phyloP scores from a whole-genome alignment of 768 basidiomycete species.

The Tylopilus rubrobrunneus region DNA sequence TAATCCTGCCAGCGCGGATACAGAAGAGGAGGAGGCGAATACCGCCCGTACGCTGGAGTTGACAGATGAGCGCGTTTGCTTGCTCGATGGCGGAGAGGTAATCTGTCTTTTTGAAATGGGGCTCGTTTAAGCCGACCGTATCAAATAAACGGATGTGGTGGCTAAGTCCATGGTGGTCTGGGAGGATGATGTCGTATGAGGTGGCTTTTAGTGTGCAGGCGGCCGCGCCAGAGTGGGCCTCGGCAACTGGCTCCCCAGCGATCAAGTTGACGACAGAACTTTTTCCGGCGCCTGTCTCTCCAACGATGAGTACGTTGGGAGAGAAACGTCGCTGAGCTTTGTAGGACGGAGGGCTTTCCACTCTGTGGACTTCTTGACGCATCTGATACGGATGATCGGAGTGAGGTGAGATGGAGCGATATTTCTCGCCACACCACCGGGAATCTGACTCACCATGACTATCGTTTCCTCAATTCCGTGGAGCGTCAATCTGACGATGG shows the following conservation, averaged over 20 bases:
- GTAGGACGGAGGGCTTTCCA: constrained; percentile 20
- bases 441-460: constrained; percentile 9
- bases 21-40: constrained; percentile 33
- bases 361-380: constrained; percentile 3
- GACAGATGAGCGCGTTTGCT: constrained; percentile 34
- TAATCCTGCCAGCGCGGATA: constrained; percentile 32
- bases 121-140: constrained; percentile 32
- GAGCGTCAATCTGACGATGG: background rate
- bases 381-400: constrained; percentile 6
- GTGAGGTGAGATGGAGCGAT: background rate
- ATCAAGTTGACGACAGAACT: constrained; percentile 42
- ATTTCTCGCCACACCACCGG: background rate
- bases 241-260: constrained; percentile 23
- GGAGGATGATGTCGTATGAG: constrained; percentile 25
- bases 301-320: constrained; percentile 40
- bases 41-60: constrained; percentile 29
- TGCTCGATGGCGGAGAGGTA: constrained; percentile 30
- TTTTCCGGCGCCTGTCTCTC: constrained; percentile 33
- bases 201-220: constrained; percentile 36
- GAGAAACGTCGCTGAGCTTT: constrained; percentile 14
- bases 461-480: background rate
- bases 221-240: constrained; percentile 24
- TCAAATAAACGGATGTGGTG: constrained; percentile 30
- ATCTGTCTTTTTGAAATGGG: constrained; percentile 14
- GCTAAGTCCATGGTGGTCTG: constrained; percentile 11